These are phyloP conservation scores for Russula sp. DNA, from an alignment of 768 basidiomycete genomes.

Conservation along the genomic window DNA sequence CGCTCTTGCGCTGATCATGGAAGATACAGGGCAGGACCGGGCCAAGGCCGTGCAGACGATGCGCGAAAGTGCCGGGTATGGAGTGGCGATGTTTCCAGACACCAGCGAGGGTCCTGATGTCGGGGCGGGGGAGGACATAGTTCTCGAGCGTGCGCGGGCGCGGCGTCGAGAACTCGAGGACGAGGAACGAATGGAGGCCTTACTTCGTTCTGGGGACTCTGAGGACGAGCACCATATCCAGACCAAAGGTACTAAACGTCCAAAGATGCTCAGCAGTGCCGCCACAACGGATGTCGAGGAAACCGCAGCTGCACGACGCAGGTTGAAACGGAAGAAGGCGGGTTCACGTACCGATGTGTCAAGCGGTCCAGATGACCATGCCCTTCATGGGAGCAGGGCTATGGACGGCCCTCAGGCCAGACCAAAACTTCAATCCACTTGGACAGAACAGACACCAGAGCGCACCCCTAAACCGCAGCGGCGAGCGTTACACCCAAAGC, in stretches of 20 bases:
- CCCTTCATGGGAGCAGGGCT: neutral
- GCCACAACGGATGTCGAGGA: constrained; percentile 13
- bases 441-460: neutral
- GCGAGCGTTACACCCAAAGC: neutral
- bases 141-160: constrained; percentile 37
- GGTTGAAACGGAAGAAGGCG: constrained; percentile 18
- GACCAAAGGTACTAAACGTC: constrained; percentile 7
- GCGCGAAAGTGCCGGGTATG: constrained; percentile 73
- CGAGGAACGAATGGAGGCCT: constrained; percentile 33
- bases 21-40: constrained; percentile 50
- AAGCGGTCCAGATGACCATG: neutral
- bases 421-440: neutral
- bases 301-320: neutral
- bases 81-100: constrained; percentile 79
- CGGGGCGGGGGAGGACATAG: constrained; percentile 38
- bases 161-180: constrained; percentile 37
- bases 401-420: neutral
- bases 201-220: constrained; percentile 23
- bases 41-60: constrained; percentile 51
- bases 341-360: constrained; percentile 9
- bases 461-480: neutral
- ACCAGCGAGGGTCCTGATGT: constrained; percentile 33
- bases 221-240: neutral
- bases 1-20: constrained; percentile 71
- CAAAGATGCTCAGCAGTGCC: constrained; percentile 5